phyloP scores from a whole-genome alignment of 495 filamentous ascomycete genomes.

The Hapsidospora chrysogenum region DNA sequence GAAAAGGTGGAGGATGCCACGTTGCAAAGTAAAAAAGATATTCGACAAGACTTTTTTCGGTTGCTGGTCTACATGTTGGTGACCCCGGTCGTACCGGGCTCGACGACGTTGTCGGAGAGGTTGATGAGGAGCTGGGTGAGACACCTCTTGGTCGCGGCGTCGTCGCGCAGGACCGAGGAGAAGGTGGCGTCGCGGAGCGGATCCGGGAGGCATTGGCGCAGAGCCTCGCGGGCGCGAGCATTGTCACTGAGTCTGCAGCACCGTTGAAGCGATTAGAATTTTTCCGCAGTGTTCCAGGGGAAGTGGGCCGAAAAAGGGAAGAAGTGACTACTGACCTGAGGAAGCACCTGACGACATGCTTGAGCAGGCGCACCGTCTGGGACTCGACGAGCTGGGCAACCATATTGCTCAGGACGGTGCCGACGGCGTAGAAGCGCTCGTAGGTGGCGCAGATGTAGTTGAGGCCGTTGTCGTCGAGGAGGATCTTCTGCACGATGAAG shows the following conservation, averaged over 20 bases:
- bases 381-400: slow-evolving; percentile 93
- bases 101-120: slow-evolving; percentile 81
- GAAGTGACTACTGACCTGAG: slow-evolving; percentile 68
- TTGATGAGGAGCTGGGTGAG: slow-evolving; percentile 94
- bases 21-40: too few species aligned
- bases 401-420: slow-evolving; percentile 97
- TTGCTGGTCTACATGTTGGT: slow-evolving; percentile 21
- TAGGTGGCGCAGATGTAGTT: slow-evolving; percentile 98
- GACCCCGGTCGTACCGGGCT: slow-evolving; percentile 31
- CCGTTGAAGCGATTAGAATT: too few species aligned
- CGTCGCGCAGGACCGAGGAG: slow-evolving; percentile 86
- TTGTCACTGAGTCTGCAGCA: slow-evolving; percentile 89
- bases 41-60: neutral
- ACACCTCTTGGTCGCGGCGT: slow-evolving; percentile 95
- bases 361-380: slow-evolving; percentile 87
- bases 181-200: slow-evolving; percentile 95
- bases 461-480: slow-evolving; percentile 92
- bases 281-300: neutral
- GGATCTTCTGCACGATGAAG: slow-evolving; percentile 99
- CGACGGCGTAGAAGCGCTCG: slow-evolving; percentile 97
- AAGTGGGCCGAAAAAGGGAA: too few species aligned
- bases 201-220: slow-evolving; percentile 92
- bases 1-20: too few species aligned
- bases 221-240: slow-evolving; percentile 82
- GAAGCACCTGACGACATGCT: slow-evolving; percentile 97